These are phyloP conservation scores for Lactarius pseudohatsudake DNA, from an alignment of 768 basidiomycete genomes.

Conservation along the genomic window DNA sequence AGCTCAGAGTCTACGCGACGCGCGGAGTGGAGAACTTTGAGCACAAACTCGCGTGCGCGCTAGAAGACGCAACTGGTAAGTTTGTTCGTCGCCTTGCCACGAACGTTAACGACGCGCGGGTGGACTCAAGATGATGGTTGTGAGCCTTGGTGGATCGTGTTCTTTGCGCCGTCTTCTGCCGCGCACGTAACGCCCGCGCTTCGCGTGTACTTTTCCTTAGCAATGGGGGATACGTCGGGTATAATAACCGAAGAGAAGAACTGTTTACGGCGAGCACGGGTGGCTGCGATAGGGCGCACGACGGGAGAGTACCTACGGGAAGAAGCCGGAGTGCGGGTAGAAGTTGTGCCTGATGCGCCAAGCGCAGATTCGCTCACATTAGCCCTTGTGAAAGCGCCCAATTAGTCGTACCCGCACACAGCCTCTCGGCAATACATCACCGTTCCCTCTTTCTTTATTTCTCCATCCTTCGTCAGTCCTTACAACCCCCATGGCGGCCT, in stretches of 20 bases:
- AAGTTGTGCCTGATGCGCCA: constrained; percentile 56
- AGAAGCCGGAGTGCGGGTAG: constrained; percentile 48
- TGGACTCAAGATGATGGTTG: constrained; percentile 1
- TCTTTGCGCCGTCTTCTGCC: constrained; percentile 75
- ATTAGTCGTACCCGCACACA: neutral
- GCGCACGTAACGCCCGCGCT: constrained; percentile 55
- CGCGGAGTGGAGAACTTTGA: constrained; percentile 53
- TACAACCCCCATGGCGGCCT: constrained; percentile 11
- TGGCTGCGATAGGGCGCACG: constrained; percentile 71
- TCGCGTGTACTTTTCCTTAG: constrained; percentile 45
- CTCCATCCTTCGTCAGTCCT: neutral
- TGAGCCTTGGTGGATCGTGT: constrained; percentile 63
- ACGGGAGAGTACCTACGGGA: constrained; percentile 54
- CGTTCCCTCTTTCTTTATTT: neutral
- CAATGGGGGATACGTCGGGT: neutral
- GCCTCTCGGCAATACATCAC: neutral
- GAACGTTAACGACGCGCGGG: neutral
- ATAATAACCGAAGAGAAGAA: neutral
- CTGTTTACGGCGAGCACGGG: constrained; percentile 17
- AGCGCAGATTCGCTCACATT: constrained; percentile 50
- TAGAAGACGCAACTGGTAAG: constrained; percentile 15
- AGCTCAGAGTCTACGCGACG: constrained; percentile 72
- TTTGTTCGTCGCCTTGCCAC: neutral
- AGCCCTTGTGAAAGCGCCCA: constrained; percentile 31
- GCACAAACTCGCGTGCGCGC: constrained; percentile 38